These are phyloP conservation scores for Elsinoe perseae DNA, from an alignment of 2,329 filamentous ascomycete species.

Conservation along the genomic window DNA sequence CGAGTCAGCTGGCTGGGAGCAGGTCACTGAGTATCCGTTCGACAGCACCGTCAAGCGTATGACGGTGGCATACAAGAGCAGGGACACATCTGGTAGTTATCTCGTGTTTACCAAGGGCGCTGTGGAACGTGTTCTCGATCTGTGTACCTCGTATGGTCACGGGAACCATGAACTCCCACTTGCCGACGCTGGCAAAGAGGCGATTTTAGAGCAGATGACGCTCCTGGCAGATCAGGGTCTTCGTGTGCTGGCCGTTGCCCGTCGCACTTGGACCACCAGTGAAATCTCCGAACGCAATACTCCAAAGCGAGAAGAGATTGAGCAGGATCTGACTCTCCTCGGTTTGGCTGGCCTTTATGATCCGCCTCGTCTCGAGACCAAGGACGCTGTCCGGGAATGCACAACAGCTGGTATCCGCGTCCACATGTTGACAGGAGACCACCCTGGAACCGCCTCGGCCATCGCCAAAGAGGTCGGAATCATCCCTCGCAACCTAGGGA, in stretches of 20 bases:
- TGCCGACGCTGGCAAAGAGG: conserved; percentile 20
- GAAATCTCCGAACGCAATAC: conserved; percentile 11
- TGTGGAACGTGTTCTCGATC: conserved; percentile 57
- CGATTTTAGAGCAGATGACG: conserved; percentile 26
- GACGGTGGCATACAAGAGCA: conserved; percentile 26
- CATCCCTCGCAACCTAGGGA: conserved; percentile 25
- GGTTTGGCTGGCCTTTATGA: conserved; percentile 30
- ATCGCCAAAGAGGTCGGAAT: conserved; percentile 43
- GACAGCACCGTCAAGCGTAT: conserved; percentile 31
- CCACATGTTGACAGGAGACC: conserved; percentile 44
- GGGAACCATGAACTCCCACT: conserved; percentile 31
- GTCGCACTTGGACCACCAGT: conserved; percentile 18
- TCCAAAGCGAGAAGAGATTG: conserved; percentile 20
- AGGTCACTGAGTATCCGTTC: conserved; percentile 28
- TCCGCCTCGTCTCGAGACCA: conserved; percentile 28
- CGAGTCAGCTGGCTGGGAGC: conserved; percentile 18
- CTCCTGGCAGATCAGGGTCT: conserved; percentile 24
- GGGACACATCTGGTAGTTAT: not conserved
- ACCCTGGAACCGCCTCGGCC: conserved; percentile 39
- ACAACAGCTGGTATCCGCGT: conserved; percentile 42
- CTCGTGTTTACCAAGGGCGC: conserved; percentile 30
- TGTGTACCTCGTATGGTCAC: conserved; percentile 48
- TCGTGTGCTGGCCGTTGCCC: conserved; percentile 28
- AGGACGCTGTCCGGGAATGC: conserved; percentile 37
- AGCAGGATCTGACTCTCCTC: conserved; percentile 25